Percentiles rank a stretch among this genome's conserved stretches.
phyloP scores from a whole-genome alignment of 2,329 filamentous ascomycete genomes.

The Graphium sp. region DNA sequence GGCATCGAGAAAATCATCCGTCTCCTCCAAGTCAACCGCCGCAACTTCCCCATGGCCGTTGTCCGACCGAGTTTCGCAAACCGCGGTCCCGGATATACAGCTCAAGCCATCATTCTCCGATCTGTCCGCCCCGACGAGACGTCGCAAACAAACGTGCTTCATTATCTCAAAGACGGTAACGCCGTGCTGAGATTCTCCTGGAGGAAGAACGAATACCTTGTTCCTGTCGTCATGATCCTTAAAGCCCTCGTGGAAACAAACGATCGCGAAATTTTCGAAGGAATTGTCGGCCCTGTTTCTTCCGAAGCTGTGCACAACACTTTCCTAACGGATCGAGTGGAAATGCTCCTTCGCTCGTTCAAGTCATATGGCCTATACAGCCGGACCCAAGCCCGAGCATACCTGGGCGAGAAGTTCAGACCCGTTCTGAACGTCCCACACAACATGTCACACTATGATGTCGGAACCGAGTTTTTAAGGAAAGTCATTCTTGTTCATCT shows the following conservation, averaged over 20 bases:
- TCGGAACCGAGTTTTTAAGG: conserved; percentile 78
- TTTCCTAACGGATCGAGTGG: conserved; percentile 87
- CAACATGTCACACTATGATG: conserved; percentile 74
- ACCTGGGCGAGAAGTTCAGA: conserved; percentile 81
- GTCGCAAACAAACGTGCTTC: conserved; percentile 90
- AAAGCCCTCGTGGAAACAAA: conserved; percentile 94
- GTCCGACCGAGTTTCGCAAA: conserved; percentile 78
- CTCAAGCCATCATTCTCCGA: conserved; percentile 79
- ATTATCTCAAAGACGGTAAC: conserved; percentile 91
- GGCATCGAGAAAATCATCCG: conserved; percentile 95
- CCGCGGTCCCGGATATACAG: conserved; percentile 74
- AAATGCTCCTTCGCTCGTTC: conserved; percentile 82
- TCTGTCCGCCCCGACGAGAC: conserved; percentile 94
- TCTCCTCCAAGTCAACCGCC: conserved; percentile 72
- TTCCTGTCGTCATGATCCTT: conserved; percentile 90
- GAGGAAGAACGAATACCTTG: conserved; percentile 93
- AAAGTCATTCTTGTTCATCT: conserved; percentile 86
- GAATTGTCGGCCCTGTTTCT: conserved; percentile 62
- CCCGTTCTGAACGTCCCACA: conserved; percentile 72
- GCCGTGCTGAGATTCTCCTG: conserved; percentile 95
- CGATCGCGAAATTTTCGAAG: conserved; percentile 89
- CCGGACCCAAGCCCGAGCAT: conserved; percentile 65
- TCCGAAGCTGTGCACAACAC: conserved; percentile 73
- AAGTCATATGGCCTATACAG: conserved; percentile 78
- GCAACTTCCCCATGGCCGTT: conserved; percentile 94